These are phyloP conservation scores for Thalassiosira exigua DNA, from an alignment of 352 stramenopile species.

Conservation along the genomic window DNA sequence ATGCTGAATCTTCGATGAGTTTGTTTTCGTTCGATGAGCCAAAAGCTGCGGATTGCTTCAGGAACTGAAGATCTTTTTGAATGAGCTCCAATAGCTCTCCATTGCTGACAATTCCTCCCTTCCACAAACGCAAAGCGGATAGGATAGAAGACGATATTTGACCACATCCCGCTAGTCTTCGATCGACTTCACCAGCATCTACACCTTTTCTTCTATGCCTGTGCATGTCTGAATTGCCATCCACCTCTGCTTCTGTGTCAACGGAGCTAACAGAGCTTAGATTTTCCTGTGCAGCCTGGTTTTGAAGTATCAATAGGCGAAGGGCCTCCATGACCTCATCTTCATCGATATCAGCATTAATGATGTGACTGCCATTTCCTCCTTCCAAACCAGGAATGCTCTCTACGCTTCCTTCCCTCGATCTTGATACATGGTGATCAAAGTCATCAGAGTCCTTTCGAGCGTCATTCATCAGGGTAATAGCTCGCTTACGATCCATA, in stretches of 20 bases:
- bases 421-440: too few species aligned
- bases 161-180: slow-evolving; percentile 76
- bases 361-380: slow-evolving; percentile 22
- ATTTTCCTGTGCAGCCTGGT: slow-evolving; percentile 72
- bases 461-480: slow-evolving; percentile 68
- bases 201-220: slow-evolving; percentile 44
- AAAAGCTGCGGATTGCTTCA: slow-evolving; percentile 62
- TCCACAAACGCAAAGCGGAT: slow-evolving; percentile 79
- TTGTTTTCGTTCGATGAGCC: slow-evolving; percentile 64
- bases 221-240: too few species aligned
- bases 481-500: slow-evolving; percentile 75
- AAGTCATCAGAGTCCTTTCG: too few species aligned
- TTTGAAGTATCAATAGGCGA: slow-evolving; percentile 80
- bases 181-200: slow-evolving; percentile 81
- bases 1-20: slow-evolving; percentile 81
- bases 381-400: too few species aligned
- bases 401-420: too few species aligned
- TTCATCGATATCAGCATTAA: slow-evolving; percentile 67
- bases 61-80: slow-evolving; percentile 83
- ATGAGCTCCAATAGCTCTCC: slow-evolving; percentile 83
- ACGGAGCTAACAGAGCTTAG: slow-evolving; percentile 64
- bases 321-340: slow-evolving; percentile 82
- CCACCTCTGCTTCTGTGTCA: slow-evolving; percentile 43
- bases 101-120: slow-evolving; percentile 78
- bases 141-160: slow-evolving; percentile 77